Conservation (phyloP, 768 basidiomycete genomes). For the Dioszegia hungarica region DNA sequence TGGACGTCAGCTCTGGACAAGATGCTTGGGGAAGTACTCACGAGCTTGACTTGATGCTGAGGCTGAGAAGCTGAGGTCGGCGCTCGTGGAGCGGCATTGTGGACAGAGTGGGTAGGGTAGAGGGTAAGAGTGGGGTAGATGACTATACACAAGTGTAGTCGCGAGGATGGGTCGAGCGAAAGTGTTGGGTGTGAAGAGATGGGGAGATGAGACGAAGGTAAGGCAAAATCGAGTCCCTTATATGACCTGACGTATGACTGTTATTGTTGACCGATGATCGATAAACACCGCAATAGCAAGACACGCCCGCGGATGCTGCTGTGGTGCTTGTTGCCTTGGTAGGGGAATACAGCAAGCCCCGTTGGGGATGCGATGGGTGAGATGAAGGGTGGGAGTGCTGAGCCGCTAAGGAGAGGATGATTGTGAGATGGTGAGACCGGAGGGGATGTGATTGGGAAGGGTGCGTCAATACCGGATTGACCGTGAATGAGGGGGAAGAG, state of each 20-base stretch:
- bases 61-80: constrained; percentile 5
- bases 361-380: neutral
- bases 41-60: constrained; percentile 6
- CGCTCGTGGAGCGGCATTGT: constrained; percentile 9
- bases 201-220: neutral
- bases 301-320: no score
- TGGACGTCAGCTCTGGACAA: neutral
- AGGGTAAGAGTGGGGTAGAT: neutral
- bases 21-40: neutral
- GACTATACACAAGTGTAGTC: neutral
- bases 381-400: neutral
- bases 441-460: no score
- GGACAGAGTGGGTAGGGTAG: neutral
- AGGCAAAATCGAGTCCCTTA: neutral
- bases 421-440: neutral
- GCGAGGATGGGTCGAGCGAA: no score
- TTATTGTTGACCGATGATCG: neutral
- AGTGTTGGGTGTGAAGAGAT: neutral
- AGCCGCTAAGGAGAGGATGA: no score
- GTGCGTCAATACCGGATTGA: neutral
- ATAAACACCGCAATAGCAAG: neutral
- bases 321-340: no score
- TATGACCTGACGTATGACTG: neutral
- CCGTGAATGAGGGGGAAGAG: neutral
- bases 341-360: no score